Conservation (phyloP, 2,329 filamentous ascomycete species). For the Penicillium sp. region DNA sequence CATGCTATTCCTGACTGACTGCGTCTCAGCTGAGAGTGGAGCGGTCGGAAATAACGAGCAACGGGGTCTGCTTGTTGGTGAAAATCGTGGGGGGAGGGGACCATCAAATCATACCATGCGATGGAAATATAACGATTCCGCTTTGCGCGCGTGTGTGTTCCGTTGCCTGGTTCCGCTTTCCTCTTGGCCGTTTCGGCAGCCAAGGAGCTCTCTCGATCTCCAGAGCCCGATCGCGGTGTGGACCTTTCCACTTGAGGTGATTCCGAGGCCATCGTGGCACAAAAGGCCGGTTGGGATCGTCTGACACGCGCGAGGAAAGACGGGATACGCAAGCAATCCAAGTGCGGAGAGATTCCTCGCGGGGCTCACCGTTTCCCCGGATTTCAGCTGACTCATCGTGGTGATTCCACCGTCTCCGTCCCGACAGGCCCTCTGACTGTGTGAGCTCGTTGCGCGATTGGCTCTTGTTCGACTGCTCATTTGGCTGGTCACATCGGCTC, state of each 20-base stretch:
- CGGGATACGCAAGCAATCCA: slow-evolving; percentile 12
- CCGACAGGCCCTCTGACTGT: no score
- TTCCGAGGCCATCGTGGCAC: slow-evolving; percentile 29
- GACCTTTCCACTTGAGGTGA: slow-evolving; percentile 27
- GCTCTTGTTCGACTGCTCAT: no score
- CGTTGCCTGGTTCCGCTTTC: slow-evolving; percentile 40
- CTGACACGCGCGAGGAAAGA: slow-evolving; percentile 7
- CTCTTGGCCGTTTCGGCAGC: slow-evolving; percentile 33
- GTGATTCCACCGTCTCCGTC: background rate
- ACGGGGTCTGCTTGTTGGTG: background rate
- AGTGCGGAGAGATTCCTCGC: slow-evolving; percentile 36
- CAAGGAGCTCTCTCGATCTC: slow-evolving; percentile 20
- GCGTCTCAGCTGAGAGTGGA: no score
- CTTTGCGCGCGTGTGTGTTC: slow-evolving; percentile 52
- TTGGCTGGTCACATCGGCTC: no score
- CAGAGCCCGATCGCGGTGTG: slow-evolving; percentile 18
- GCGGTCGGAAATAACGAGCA: no score
- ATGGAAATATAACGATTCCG: slow-evolving; percentile 63
- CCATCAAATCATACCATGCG: slow-evolving; percentile 49
- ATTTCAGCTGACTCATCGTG: slow-evolving; percentile 22
- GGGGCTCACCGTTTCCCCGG: slow-evolving; percentile 31
- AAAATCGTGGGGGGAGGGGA: slow-evolving; percentile 9
- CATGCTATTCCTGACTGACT: no score
- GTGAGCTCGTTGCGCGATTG: no score
- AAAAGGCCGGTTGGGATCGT: slow-evolving; percentile 3